A percentile compares a stretch with the other conserved stretches of the same genome.
Conservation (phyloP, 306 rosid genomes). For the barrel medic (Medicago truncatula) region MtrunA17r5.0-ANR NC_053044.1:45645501-45646000, state of each 20-base stretch:
- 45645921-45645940: background rate
- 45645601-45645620: no score
- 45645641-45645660: constrained; percentile 68
- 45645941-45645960: background rate
- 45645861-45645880: constrained; percentile 54
- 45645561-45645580: no score
- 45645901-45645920: constrained; percentile 35
- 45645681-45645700: constrained; percentile 40
- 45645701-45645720: background rate
- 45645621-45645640: constrained; percentile 64
- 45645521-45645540: no score
- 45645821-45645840: constrained; percentile 65
- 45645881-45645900: constrained; percentile 42
- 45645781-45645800: constrained; percentile 67
- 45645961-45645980: constrained; percentile 33
- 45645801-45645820: constrained; percentile 71
- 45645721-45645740: constrained; percentile 48
- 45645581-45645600: no score
- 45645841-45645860: constrained; percentile 64
- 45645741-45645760: constrained; percentile 42
- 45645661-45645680: constrained; percentile 45
- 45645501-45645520: background rate
- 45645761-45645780: constrained; percentile 78
- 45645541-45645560: no score
- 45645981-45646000: constrained; percentile 19